Evolutionary conservation across 108 stramenopile species (phyloP).

Genomic region (Epipyxis sp.): DNA sequence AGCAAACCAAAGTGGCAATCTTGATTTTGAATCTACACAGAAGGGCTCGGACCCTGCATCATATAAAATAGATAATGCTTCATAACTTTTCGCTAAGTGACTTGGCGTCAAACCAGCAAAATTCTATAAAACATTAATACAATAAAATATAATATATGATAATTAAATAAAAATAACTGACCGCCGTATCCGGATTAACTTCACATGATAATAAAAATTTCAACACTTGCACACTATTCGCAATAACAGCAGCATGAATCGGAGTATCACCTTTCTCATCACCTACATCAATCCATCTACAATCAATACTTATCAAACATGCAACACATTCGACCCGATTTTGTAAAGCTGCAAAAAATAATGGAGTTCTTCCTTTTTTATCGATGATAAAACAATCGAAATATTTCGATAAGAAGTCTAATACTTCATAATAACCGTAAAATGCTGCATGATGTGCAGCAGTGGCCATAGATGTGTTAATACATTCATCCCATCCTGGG

Average conservation of each 20-base stretch:
- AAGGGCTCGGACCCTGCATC: not conserved
- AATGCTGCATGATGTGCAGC: constrained; percentile 33
- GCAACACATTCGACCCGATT: constrained; percentile 26
- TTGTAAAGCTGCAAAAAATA: constrained; percentile 15
- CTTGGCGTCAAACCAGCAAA: constrained; percentile 8
- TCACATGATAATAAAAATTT: constrained; percentile 21
- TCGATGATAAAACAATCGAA: constrained; percentile 32
- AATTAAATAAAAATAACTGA: too few species aligned
- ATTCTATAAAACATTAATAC: too few species aligned
- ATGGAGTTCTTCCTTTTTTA: constrained; percentile 16
- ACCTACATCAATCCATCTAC: constrained; percentile 23
- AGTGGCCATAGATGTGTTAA: constrained; percentile 4
- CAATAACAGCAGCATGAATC: constrained; percentile 24
- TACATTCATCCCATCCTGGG: constrained; percentile 25
- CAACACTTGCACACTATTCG: constrained; percentile 21
- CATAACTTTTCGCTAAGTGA: not conserved
- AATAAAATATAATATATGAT: too few species aligned
- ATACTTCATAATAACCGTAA: constrained; percentile 2
- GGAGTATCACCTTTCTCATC: constrained; percentile 19
- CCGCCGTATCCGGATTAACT: constrained; percentile 20
- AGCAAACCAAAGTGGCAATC: constrained; percentile 20
- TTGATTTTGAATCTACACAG: not conserved
- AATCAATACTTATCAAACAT: not conserved
- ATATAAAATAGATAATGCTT: not conserved
- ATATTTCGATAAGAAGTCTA: constrained; percentile 12